A percentile compares a stretch with the other conserved stretches of the same genome.
phyloP scores from a whole-genome alignment of 176 grass and related monocot genomes.

The Juncus inflexus region DNA sequence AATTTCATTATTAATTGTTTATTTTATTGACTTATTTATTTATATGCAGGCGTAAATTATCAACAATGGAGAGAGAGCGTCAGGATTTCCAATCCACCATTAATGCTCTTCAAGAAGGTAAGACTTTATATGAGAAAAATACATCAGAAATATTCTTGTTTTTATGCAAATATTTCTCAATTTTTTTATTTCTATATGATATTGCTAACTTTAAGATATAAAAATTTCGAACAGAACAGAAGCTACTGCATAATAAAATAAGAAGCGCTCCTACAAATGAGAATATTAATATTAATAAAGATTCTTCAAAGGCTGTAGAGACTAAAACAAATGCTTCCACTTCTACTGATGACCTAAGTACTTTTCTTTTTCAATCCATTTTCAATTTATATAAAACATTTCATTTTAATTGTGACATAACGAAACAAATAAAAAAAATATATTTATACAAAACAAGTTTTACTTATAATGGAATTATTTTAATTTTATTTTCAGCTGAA shows the following conservation, averaged over 20 bases:
- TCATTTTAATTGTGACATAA: constrained; percentile 2
- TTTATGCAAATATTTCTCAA: not conserved
- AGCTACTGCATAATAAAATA: constrained; percentile 73
- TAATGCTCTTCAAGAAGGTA: constrained; percentile 97
- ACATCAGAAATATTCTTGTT: not conserved
- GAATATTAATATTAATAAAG: constrained; percentile 28
- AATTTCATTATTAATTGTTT: constrained; percentile 16
- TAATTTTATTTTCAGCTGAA: constrained; percentile 39
- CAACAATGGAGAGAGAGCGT: constrained; percentile 77
- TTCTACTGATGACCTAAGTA: constrained; percentile 85
- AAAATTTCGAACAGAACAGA: constrained; percentile 65
- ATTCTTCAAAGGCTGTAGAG: constrained; percentile 38
- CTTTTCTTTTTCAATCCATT: constrained; percentile 10
- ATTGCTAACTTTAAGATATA: constrained; percentile 4
- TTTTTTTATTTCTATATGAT: not conserved
- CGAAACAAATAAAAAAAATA: not conserved
- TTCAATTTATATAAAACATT: constrained; percentile 7
- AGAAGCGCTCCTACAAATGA: constrained; percentile 62
- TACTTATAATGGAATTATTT: constrained; percentile 28
- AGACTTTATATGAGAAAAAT: not conserved
- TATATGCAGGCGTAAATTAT: constrained; percentile 76
- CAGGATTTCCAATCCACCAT: constrained; percentile 94
- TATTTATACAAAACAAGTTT: constrained; percentile 11
- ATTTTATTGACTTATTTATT: constrained; percentile 18
- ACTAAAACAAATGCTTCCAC: constrained; percentile 73